Conservation (phyloP, 305 asterid species). For the Solanum hybrid region DNA sequence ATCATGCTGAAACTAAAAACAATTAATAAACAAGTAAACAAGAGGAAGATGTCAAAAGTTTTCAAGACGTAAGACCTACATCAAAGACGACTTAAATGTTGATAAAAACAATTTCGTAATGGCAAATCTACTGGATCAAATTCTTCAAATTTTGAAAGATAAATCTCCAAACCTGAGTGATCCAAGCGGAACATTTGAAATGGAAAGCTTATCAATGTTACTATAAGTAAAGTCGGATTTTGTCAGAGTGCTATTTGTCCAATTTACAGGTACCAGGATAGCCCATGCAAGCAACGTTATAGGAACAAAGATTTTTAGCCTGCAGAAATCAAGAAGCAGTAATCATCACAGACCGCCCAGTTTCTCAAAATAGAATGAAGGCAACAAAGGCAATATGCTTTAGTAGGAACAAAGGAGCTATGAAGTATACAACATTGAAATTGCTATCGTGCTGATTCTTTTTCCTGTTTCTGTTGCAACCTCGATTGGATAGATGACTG, state of each 20-base stretch:
- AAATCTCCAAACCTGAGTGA: slow-evolving; percentile 51
- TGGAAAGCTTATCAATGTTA: slow-evolving; percentile 79
- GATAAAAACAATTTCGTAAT: not conserved
- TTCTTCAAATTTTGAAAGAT: not conserved
- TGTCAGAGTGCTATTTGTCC: slow-evolving; percentile 69
- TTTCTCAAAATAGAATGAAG: not conserved
- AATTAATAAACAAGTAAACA: not conserved
- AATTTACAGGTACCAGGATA: slow-evolving; percentile 79
- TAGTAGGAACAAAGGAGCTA: not conserved
- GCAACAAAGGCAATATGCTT: not conserved
- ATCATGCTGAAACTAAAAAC: not conserved
- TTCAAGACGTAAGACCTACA: not conserved
- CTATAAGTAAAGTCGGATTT: slow-evolving; percentile 38
- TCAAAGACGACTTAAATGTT: not conserved
- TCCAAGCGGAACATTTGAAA: slow-evolving; percentile 64
- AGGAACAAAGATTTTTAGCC: slow-evolving; percentile 88
- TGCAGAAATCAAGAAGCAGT: slow-evolving; percentile 23
- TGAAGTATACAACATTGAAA: not conserved
- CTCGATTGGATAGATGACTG: not conserved
- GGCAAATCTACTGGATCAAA: not conserved
- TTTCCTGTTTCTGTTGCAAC: not conserved
- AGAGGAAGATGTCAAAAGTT: not conserved
- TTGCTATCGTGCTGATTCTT: not conserved
- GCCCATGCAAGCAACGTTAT: slow-evolving; percentile 63
- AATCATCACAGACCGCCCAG: slow-evolving; percentile 8